A percentile compares a stretch with the other conserved stretches of the same genome.
These are phyloP conservation scores for Aspergillus uvarum DNA, from an alignment of 2,329 filamentous ascomycete species.

Conservation along the genomic window DNA sequence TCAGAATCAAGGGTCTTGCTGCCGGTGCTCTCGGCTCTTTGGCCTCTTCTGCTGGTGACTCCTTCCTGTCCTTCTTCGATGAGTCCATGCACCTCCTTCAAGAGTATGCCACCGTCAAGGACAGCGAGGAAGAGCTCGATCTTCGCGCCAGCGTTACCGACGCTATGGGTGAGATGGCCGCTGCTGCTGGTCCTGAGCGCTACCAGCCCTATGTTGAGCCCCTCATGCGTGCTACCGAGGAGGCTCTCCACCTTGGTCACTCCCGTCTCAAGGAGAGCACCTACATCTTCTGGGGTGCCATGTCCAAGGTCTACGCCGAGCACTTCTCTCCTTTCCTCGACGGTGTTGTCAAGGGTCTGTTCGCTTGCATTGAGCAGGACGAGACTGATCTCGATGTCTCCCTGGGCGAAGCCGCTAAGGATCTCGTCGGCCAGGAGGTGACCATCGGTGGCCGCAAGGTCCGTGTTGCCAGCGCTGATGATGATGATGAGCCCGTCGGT, in stretches of 20 bases:
- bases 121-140: constrained; percentile 83
- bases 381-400: constrained; percentile 78
- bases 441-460: constrained; percentile 80
- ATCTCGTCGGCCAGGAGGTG: constrained; percentile 73
- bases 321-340: constrained; percentile 49
- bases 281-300: constrained; percentile 93
- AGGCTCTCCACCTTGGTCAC: constrained; percentile 84
- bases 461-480: constrained; percentile 68
- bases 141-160: constrained; percentile 88
- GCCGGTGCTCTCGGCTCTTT: constrained; percentile 89
- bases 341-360: constrained; percentile 57
- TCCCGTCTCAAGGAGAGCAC: constrained; percentile 91
- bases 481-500: constrained; percentile 50
- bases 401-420: constrained; percentile 70
- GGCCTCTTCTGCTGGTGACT: constrained; percentile 76
- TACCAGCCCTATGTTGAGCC: constrained; percentile 91
- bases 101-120: constrained; percentile 80
- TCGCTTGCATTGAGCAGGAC: constrained; percentile 83
- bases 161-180: constrained; percentile 87
- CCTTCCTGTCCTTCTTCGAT: constrained; percentile 89
- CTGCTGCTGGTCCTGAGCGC: constrained; percentile 77
- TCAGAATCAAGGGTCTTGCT: constrained; percentile 84
- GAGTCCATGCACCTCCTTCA: constrained; percentile 87
- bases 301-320: constrained; percentile 90
- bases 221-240: constrained; percentile 88